Base-by-base conservation (phyloP, 768 basidiomycete genomes). In the Grammothele lineata region DNA sequence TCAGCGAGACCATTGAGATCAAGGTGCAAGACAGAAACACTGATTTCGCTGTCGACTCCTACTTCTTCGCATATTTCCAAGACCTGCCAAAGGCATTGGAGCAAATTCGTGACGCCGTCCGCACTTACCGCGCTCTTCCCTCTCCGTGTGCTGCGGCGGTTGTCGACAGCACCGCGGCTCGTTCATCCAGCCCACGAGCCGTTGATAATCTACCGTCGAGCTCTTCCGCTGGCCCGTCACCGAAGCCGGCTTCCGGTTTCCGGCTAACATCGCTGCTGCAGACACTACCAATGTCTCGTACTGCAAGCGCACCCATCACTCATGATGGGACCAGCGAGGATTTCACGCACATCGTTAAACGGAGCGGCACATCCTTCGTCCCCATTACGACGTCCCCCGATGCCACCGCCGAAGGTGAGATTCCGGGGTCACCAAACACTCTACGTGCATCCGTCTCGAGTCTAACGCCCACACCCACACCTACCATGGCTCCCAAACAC, bases 41-140 rank as follows among this genome's bases (percentile, higher is more conserved):
- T 49, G 80, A 83, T 52, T 85, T 83, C 58, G 80, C 84, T 1
- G 65, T 88, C 26, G 89, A 92, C 62, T 91, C 89, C 2, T 92
- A 92, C 61, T 96, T 95, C 67, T 95, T 95, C 60, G 92, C 94
- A 12, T 97, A 96, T 64, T 96, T 97, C 65, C 83, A 83, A 55
- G 80, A 94, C 65, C 74, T 92, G 30, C 73, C 84, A 6, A 73
- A 64, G 27, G 89, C 92, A 1, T 72, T 94, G 45, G 83, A 86
- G 34, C 81, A 86, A 62, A 93, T 98, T 49, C 83, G 87, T 24
- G 80, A 83, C 51, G 81, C 80, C 10, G 80, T 96, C 26, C 79
- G 85, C 45, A 65, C 68, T 15, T 71, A 80, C 57, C 78, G 79
- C 32, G 64, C 62, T 3, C 51, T 42, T 18, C 53, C 56, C 9